These are phyloP conservation scores for Boletus semigastroideus DNA, from an alignment of 1,284 basidiomycete genomes.

Conservation along the genomic window DNA sequence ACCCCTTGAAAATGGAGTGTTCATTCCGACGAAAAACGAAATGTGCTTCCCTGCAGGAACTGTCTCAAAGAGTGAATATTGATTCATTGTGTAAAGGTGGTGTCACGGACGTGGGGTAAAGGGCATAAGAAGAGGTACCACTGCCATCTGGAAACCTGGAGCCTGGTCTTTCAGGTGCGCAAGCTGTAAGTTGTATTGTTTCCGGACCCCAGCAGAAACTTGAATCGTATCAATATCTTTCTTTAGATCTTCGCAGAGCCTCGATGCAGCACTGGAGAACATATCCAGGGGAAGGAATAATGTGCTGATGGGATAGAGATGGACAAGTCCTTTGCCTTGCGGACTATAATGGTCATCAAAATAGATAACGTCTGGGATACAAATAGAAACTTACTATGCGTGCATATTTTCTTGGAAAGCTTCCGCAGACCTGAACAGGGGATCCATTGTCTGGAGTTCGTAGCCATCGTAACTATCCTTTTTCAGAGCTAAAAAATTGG, in stretches of 20 bases:
- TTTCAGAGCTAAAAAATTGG: not conserved
- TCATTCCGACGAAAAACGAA: not conserved
- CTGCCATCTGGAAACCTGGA: not conserved
- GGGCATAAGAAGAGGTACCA: not conserved
- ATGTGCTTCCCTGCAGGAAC: not conserved
- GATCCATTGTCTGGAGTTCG: conserved; percentile 1
- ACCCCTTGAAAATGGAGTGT: conserved; percentile 6
- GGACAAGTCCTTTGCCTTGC: conserved; percentile 4
- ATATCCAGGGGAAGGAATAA: not conserved
- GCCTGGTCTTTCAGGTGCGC: not conserved
- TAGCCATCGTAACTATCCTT: not conserved
- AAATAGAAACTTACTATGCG: not conserved
- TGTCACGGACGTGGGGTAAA: not conserved
- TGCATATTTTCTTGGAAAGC: not conserved
- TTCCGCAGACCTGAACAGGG: conserved; percentile 1
- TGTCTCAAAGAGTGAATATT: not conserved
- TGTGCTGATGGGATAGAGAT: not conserved
- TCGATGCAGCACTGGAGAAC: not conserved
- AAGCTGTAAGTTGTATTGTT: conserved; percentile 5
- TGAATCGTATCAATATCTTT: not conserved
- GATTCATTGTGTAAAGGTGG: not conserved
- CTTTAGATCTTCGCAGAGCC: not conserved
- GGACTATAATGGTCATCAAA: not conserved
- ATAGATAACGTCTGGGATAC: not conserved
- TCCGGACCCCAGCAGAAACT: not conserved